Evolutionary conservation across 331 rosid genomes (phyloP).

Genomic region (Telfairia occidentalis): DNA sequence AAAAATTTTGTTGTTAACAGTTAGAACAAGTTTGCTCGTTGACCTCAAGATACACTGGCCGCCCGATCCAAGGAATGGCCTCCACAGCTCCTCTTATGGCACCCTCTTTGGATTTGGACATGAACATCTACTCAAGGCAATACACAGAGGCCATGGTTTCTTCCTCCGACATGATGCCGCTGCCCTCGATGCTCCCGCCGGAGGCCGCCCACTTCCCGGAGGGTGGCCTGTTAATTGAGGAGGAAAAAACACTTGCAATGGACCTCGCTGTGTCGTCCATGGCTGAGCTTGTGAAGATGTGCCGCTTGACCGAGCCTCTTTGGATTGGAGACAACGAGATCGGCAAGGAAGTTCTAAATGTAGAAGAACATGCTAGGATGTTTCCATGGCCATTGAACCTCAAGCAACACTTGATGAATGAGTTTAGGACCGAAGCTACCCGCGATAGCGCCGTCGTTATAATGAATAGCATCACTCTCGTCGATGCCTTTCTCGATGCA

Average conservation of each 20-base stretch:
- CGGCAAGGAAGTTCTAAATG: constrained; percentile 57
- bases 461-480: constrained; percentile 89
- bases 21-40: constrained; percentile 64
- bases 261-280: constrained; percentile 58
- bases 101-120: constrained; percentile 71
- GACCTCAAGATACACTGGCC: constrained; percentile 52
- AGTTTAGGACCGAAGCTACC: constrained; percentile 60
- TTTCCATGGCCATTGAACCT: constrained; percentile 54
- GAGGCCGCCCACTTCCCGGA: constrained; percentile 38
- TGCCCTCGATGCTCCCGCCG: constrained; percentile 48
- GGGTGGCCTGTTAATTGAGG: constrained; percentile 46
- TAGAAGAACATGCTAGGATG: constrained; percentile 55
- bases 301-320: constrained; percentile 48
- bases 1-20: constrained; percentile 23
- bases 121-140: constrained; percentile 71
- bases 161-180: constrained; percentile 42
- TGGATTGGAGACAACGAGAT: constrained; percentile 42
- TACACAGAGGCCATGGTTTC: constrained; percentile 41
- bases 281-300: constrained; percentile 62
- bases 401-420: constrained; percentile 34
- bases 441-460: constrained; percentile 69
- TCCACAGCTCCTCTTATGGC: constrained; percentile 30
- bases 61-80: constrained; percentile 38
- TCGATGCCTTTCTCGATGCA: constrained; percentile 81
- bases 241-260: constrained; percentile 59